A percentile compares a stretch with the other conserved stretches of the same genome.
phyloP scores from a whole-genome alignment of 352 stramenopile genomes.

The Phytopythium sindhum region DNA sequence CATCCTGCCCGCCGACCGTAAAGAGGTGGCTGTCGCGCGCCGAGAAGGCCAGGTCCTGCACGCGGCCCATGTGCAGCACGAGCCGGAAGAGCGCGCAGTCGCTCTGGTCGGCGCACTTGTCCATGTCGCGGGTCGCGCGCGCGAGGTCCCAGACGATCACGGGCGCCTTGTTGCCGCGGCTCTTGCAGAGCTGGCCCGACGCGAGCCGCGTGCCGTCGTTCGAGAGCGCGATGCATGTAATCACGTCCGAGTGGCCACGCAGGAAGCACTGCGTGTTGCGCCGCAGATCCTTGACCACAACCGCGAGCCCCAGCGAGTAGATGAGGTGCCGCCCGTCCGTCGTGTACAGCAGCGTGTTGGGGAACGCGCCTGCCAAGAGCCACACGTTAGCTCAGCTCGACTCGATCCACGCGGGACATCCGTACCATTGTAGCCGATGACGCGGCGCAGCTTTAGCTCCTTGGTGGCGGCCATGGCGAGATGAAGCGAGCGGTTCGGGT shows the following conservation, averaged over 20 bases:
- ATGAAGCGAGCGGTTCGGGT: neutral
- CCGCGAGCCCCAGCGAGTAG: slow-evolving; percentile 83
- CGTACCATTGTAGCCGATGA: slow-evolving; percentile 81
- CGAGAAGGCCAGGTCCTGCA: slow-evolving; percentile 93
- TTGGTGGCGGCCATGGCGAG: slow-evolving; percentile 70
- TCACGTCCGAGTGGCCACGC: slow-evolving; percentile 90
- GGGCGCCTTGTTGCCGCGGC: slow-evolving; percentile 92
- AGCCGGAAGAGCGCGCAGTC: slow-evolving; percentile 86
- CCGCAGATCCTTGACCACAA: slow-evolving; percentile 81
- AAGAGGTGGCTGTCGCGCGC: slow-evolving; percentile 86
- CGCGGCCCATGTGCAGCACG: slow-evolving; percentile 93
- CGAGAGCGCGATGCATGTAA: slow-evolving; percentile 91
- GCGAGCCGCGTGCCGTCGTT: slow-evolving; percentile 89
- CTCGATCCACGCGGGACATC: neutral
- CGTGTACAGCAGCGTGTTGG: slow-evolving; percentile 78
- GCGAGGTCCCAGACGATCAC: slow-evolving; percentile 95
- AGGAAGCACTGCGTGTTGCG: slow-evolving; percentile 86
- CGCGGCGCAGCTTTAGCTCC: slow-evolving; percentile 71
- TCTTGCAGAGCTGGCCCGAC: slow-evolving; percentile 89
- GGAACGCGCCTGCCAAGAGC: slow-evolving; percentile 33
- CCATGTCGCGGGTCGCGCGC: slow-evolving; percentile 69
- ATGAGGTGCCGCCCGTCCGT: slow-evolving; percentile 78
- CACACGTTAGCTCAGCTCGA: neutral
- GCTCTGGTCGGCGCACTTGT: slow-evolving; percentile 56
- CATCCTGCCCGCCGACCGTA: slow-evolving; percentile 93